A percentile compares a stretch with the other conserved stretches of the same genome.
Conservation (phyloP, 164 flowering plant species). For the Cinnamomum micranthum region DNA sequence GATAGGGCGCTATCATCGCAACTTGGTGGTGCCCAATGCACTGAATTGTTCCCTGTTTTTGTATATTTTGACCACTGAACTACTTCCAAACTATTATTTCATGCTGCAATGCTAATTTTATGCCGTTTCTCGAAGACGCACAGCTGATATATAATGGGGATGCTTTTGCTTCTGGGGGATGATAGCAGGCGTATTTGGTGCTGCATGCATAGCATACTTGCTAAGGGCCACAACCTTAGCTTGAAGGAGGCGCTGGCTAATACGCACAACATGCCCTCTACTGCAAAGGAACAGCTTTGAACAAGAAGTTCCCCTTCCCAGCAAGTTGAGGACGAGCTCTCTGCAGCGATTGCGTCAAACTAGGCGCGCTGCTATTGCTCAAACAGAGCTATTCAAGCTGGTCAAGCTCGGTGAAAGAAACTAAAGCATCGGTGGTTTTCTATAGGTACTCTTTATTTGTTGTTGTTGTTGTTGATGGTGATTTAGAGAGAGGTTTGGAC, state of each 20-base stretch:
- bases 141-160: constrained; percentile 53
- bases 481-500: too few species aligned
- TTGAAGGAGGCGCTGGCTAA: constrained; percentile 61
- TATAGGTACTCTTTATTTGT: neutral
- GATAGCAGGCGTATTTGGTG: constrained; percentile 41
- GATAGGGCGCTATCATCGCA: too few species aligned
- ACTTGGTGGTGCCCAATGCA: too few species aligned
- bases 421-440: neutral
- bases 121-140: constrained; percentile 63
- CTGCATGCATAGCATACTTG: constrained; percentile 25
- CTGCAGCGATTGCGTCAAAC: constrained; percentile 45
- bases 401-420: constrained; percentile 43
- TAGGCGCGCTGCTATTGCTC: constrained; percentile 66
- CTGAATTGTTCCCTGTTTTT: too few species aligned
- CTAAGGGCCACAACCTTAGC: constrained; percentile 30
- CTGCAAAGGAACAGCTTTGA: constrained; percentile 74
- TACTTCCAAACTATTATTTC: too few species aligned
- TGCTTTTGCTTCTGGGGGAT: constrained; percentile 71
- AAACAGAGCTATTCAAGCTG: constrained; percentile 65
- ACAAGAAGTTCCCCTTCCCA: constrained; percentile 51
- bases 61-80: too few species aligned
- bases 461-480: neutral
- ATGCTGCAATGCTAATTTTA: neutral
- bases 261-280: constrained; percentile 64
- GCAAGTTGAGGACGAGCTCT: constrained; percentile 56